Evolutionary conservation across 495 filamentous ascomycete genomes (phyloP).

Genomic region (Hypoxylon fuscum): DNA sequence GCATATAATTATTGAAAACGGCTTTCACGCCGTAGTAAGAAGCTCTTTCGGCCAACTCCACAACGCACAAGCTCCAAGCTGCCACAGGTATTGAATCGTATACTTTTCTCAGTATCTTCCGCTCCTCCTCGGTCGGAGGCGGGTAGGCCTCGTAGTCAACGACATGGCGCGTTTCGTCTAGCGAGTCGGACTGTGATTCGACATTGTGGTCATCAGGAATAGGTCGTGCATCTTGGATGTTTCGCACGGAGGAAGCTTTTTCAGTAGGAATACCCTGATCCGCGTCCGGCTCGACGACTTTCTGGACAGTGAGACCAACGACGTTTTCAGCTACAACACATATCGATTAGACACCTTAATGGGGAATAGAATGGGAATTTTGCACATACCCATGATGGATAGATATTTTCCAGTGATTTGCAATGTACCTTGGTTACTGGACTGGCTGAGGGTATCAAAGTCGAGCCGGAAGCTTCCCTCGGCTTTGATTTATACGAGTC

Average conservation of each 20-base stretch:
- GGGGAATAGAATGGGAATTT: neutral
- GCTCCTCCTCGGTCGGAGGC: conserved; percentile 60
- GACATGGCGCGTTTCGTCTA: conserved; percentile 4
- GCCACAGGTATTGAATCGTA: conserved; percentile 52
- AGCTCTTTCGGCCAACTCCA: conserved; percentile 60
- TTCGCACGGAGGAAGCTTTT: neutral
- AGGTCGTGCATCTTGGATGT: neutral
- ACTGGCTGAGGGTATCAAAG: neutral
- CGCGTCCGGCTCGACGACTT: conserved; percentile 32
- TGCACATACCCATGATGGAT: conserved; percentile 24
- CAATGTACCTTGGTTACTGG: neutral
- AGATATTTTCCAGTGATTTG: conserved; percentile 1
- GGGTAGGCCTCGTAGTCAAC: conserved; percentile 32
- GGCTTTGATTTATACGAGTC: neutral
- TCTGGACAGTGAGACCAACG: conserved; percentile 27
- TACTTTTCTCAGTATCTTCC: conserved; percentile 57
- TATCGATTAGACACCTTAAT: neutral
- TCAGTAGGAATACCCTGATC: neutral
- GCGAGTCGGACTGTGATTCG: conserved; percentile 17
- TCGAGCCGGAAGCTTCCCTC: neutral
- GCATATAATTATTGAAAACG: conserved; percentile 61
- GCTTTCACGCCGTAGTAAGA: conserved; percentile 59
- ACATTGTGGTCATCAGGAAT: neutral
- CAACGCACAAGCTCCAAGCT: conserved; percentile 57
- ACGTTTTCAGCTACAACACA: conserved; percentile 30